Evolutionary conservation across 495 filamentous ascomycete species (phyloP), one percentile per base, ranked within the genome.

Genomic region (Podospora pseudoanserina): DNA sequence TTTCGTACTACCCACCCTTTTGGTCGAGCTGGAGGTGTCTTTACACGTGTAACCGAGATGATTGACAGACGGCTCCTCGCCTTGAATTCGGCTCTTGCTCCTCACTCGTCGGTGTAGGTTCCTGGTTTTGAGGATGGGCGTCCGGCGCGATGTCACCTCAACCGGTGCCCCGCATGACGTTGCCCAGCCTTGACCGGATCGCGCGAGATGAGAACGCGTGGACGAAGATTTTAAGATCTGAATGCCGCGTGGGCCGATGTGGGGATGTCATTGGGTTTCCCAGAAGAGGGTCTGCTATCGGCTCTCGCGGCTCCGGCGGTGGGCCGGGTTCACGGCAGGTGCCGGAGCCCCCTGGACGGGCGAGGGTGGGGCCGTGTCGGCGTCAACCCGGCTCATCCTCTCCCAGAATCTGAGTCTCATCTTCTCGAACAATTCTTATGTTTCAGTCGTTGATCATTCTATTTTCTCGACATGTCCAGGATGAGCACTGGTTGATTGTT

Each of bases 71-170:
- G 55, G 16, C 55, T 5, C 55, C 19, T 19, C 55, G 23, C n/a
- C n/a, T 26, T 58, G 55, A 20, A 64, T 54, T 56, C 49, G 26
- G 39, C 20, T 18, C 28, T 26, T 18, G 3, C 34, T 32, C 23
- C 23, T 28, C 32, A 20, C 23, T 19, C n/a, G 23, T 58, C 55
- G 55, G 23, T 58, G 55, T 1, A 20, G 18, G 55, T 19, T 58
- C n/a, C 23, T 53, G 44, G n/a, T 57, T 56, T 67, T 62, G 44
- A 60, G 66, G 9, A 20, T 23, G 59, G 26, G 28, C 19, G 5
- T 26, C 66, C 67, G 63, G 57, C 62, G 34, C 67, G 67, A 68
- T 68, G 67, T 68, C 67, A 68, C 67, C 23, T 39, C 5, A 30
- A 19, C 67, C 44, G 39, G n/a, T 19, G 18, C 44, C 60, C 59